Base-by-base conservation (phyloP, 2,329 filamentous ascomycete genomes). In the Aquanectria penicillioides region DNA sequence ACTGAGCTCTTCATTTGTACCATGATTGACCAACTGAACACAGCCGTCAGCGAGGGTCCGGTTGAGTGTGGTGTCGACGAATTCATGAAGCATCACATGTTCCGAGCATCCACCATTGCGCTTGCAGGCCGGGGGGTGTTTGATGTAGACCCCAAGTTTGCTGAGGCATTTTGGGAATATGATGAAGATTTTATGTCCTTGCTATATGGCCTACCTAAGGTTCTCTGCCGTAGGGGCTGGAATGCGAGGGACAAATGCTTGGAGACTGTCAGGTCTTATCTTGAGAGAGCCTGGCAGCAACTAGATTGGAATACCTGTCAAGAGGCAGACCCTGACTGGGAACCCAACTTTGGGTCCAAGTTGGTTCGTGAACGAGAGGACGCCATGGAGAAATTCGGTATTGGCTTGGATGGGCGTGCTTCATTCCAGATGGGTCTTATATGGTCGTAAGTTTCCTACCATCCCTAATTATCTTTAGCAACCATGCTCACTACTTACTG, bases 391-490 rank as follows among this genome's bases (percentile, higher is more conserved):
- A 67, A 68, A 20, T 68, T 64, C 22, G 65, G 65, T 1, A 64
- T 68, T 6, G 57, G 65, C 2, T 37, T 67, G 6, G 65, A 66
- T 9, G 65, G 65, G 3, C 60, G 65, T 3, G 63, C 65, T 1
- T 65, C 65, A 6, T 68, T 68, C 20, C 65, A 68, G 2, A 66
- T 68, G 63, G 65, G 65, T 5, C 58, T 68, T 4, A 68, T 68
- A 18, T 68, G 65, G 65, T 60, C 61, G 61, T 63, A 38, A 41
- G 52, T 57, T 9, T 20, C 6, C 6, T 31, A 8, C 6, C 10
- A 20, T 6, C 11, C 9, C 15, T 17, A n/a, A n/a, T n/a, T n/a
- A n/a, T n/a, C n/a, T 10, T n/a, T 33, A n/a, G 18, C 34, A 36
- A 20, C 15, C n/a, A 28, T 36, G 15, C 28, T 49, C 2, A 36